A percentile compares a stretch with the other conserved stretches of the same genome.
Conservation (phyloP, 2,329 filamentous ascomycete species). For the Curvularia sp. region DNA sequence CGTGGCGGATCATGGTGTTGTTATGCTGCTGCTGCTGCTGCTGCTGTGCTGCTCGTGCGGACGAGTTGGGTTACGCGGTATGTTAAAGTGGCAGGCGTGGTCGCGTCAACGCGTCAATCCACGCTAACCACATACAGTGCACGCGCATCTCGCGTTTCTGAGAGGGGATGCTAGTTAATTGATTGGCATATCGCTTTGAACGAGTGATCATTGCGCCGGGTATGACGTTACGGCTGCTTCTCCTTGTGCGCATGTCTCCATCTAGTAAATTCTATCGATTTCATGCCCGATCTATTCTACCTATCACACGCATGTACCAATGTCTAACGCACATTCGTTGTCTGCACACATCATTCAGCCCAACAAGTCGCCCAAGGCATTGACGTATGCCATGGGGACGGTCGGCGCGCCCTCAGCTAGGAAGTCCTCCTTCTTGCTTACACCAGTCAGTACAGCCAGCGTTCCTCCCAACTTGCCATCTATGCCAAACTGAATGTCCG, state of each 20-base stretch:
- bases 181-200: not conserved
- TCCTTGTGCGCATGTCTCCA: not conserved
- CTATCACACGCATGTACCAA: not conserved
- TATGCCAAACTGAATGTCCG: slow-evolving; percentile 94
- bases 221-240: not conserved
- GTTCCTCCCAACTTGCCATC: slow-evolving; percentile 91
- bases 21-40: slow-evolving; percentile 14
- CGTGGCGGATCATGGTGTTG: slow-evolving; percentile 48
- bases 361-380: slow-evolving; percentile 79
- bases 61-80: slow-evolving; percentile 13
- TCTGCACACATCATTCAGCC: slow-evolving; percentile 24
- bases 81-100: slow-evolving; percentile 32
- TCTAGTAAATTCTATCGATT: slow-evolving; percentile 3
- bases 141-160: slow-evolving; percentile 11
- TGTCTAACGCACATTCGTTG: too few relatives aligned
- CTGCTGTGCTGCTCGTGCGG: slow-evolving; percentile 11
- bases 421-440: slow-evolving; percentile 84
- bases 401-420: slow-evolving; percentile 71
- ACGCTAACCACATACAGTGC: slow-evolving; percentile 18
- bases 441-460: slow-evolving; percentile 87
- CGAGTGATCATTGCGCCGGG: not conserved
- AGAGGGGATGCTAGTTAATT: not conserved
- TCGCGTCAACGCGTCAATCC: slow-evolving; percentile 28
- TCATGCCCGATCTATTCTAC: slow-evolving; percentile 1
- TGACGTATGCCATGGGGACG: slow-evolving; percentile 82